Base-by-base conservation (phyloP, 2,329 filamentous ascomycete species). In the Clarireedia monteithiana region DNA sequence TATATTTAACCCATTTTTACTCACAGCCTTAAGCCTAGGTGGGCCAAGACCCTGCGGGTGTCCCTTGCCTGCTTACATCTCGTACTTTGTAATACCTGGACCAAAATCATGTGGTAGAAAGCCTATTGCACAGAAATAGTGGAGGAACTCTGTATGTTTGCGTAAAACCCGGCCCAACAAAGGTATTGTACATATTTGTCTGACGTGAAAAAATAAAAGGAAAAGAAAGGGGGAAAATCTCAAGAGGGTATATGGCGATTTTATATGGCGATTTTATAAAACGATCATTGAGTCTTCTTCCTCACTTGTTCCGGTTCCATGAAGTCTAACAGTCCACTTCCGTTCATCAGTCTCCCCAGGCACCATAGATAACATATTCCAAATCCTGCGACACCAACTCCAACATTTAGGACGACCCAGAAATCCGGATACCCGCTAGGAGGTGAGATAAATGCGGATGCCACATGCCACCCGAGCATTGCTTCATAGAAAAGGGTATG, bases 291-390 rank as follows among this genome's bases (percentile, higher is more conserved):
- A 50, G 63, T 58, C 58, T 66, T 55, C 26, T 50, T 58, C 24
- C 63, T 67, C 38, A 51, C 60, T 53, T 63, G 63, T 27, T 59
- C 63, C 20, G 46, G 46, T 38, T 60, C 59, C 10, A 57, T 58
- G 38, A 57, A 53, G 39, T 62, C 53, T 24, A 62, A 24, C 34
- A 68, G 12, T 42, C 63, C 62, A 66, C 84, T 86, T 64, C 86
- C 82, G 17, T 74, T 68, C 2, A 82, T 65, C 57, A 82, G 62
- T 61, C 82, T 86, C 79, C 83, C 86, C 59, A 94, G 71, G 70
- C 91, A 96, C 94, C 94, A 99, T 6, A 94, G 67, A 70, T 96
- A 97, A 71, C 91, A 95, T 36, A 95, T 73, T 0, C 81, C 81
- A 69, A 97, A 99, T 0, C 90, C 94, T 4, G 82, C 85, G 23